Evolutionary conservation across 768 basidiomycete species (phyloP), one percentile per base, ranked within the genome.

Genomic region (Pluteus cervinus): DNA sequence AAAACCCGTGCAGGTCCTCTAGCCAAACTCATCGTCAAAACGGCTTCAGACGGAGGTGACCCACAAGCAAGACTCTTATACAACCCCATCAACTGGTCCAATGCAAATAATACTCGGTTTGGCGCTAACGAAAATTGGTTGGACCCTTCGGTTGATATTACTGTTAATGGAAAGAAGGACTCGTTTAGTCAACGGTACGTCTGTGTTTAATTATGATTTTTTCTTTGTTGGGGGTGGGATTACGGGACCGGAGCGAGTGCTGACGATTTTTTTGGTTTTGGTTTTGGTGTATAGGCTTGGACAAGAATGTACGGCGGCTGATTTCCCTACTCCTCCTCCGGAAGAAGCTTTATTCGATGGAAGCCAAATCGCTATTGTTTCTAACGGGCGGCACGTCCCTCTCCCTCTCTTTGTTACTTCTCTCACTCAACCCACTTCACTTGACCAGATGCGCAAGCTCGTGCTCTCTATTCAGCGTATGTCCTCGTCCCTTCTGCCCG

Each of bases 341-440:
- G 49, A 56, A 5, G 50, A 61, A 26, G 63, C 58, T 17, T 55
- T 81, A 12, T 79, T 79, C 49, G 58, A 69, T 20, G 55, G 70
- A 4, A 55, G 62, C 45, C 65, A 73, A 39, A 60, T 75, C 3
- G 66, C 64, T 10, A 75, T 79, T 35, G 55, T 79, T n/a, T 71
- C 67, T 8, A 79, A 79, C 49, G 76, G 76, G 42, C 58, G 68
- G 69, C 66, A 45, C 22, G 48, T 32, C 20, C 14, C 1, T n/a
- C 9, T 3, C n/a, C 20, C 4, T 5, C 5, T 18, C 24, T 17
- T 10, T 28, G 20, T 25, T 33, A 21, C n/a, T n/a, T 20, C 20
- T 21, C 31, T 15, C 30, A 18, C 26, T 17, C 24, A 24, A 24
- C 36, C 26, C 35, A 41, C 5, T 29, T n/a, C 21, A 16, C 25